Evolutionary conservation across 164 flowering plant species (phyloP), one percentile per base, ranked within the genome.

Genomic region (Magnolia officinalis): DNA sequence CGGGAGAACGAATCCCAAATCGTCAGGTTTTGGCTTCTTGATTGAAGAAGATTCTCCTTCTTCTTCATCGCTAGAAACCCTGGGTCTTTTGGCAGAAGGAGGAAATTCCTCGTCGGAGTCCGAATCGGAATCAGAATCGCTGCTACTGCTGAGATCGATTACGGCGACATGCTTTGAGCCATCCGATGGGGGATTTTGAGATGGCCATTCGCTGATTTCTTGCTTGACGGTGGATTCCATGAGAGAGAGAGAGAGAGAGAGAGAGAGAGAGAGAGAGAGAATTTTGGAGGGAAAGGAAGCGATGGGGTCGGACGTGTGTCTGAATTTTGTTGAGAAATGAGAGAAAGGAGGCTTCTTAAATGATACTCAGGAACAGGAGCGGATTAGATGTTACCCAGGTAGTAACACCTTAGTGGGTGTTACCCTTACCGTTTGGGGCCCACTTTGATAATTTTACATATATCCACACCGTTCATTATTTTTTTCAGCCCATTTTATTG

Each of bases 1-100:
- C 21, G 87, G 80, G 13, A 75, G 31, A 31, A 63, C 75, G 0
- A 74, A 10, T 14, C 72, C 71, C 18, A 24, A 69, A 45, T 31
- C 65, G 14, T 63, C 71, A 23, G 24, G 6, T 50, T 76, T 83
- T 59, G 37, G 64, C 78, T 70, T 77, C 78, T 79, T 71, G 21
- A 18, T 10, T 5, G 37, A 16, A 50, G 3, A 6, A 29, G 16
- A 18, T 29, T 19, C 67, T 20, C 18, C 68, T 18, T 8, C 55
- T 18, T 58, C 73, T 19, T 31, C 65, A 45, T 31, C 77, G 18
- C 55, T 51, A 65, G 29, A 66, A 66, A 23, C 26, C 69, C 31
- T 66, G 4, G 29, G 69, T 23, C 13, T 66, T 11, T 66, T 66
- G 29, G 16, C 69, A 20, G 24, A 21, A 26, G 16, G 16, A 23